Conservation (phyloP, 2,329 filamentous ascomycete genomes). For the Fusarium sp. region DNA sequence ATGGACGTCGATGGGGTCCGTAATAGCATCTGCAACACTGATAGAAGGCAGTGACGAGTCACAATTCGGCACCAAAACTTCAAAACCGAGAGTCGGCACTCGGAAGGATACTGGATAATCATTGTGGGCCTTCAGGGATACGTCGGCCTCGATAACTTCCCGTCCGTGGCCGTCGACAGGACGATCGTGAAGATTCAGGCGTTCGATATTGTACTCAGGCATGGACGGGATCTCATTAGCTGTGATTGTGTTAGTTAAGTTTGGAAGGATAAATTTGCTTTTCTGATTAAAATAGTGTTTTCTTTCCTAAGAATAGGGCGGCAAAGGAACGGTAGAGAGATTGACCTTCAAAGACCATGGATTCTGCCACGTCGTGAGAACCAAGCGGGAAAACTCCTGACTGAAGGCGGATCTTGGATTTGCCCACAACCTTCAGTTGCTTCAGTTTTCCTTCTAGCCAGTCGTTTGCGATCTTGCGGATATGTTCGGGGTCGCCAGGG, state of each 20-base stretch:
- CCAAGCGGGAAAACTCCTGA: conserved; percentile 86
- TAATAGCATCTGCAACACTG: conserved; percentile 80
- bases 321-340: conserved; percentile 74
- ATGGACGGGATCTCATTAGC: conserved; percentile 79
- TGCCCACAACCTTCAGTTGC: conserved; percentile 78
- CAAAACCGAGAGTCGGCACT: conserved; percentile 84
- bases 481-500: conserved; percentile 81
- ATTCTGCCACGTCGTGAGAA: conserved; percentile 79
- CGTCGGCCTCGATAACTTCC: conserved; percentile 83
- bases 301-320: conserved; percentile 72
- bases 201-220: conserved; percentile 85
- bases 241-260: conserved; percentile 57
- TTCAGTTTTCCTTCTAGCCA: conserved; percentile 86
- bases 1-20: conserved; percentile 73
- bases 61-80: conserved; percentile 88
- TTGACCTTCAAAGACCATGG: conserved; percentile 86
- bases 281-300: conserved; percentile 57
- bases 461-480: conserved; percentile 86
- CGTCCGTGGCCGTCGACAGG: conserved; percentile 61
- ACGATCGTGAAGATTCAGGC: conserved; percentile 83
- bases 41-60: conserved; percentile 78
- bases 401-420: conserved; percentile 78
- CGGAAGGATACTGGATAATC: conserved; percentile 81
- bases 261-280: conserved; percentile 35
- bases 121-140: conserved; percentile 79